Percentiles rank a stretch among this genome's conserved stretches.
These are phyloP conservation scores for Yamadazyma dushanensis DNA, from an alignment of 1,139 yeast genomes.

Conservation along the genomic window DNA sequence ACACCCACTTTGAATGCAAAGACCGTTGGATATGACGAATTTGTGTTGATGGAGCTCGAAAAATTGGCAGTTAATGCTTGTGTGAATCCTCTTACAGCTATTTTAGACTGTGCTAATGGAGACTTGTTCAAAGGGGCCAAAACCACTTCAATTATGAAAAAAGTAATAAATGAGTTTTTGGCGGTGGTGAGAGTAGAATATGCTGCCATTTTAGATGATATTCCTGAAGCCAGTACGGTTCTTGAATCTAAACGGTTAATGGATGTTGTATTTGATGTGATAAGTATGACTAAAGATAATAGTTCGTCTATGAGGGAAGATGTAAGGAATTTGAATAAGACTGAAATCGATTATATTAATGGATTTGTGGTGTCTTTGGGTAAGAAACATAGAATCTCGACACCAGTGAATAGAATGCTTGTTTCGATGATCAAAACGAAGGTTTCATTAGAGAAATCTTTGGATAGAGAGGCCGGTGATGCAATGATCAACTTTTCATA, in stretches of 20 bases:
- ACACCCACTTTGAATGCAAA: conserved; percentile 41
- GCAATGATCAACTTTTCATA: too few relatives aligned
- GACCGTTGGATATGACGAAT: conserved; percentile 51
- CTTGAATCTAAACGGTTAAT: conserved; percentile 47
- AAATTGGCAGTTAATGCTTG: conserved; percentile 76
- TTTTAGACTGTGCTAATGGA: conserved; percentile 73
- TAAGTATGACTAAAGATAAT: conserved; percentile 53
- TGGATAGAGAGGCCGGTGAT: conserved; percentile 23
- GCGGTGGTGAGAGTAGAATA: conserved; percentile 39
- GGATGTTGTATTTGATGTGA: conserved; percentile 46
- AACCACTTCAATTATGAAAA: conserved; percentile 30
- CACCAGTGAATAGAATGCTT: conserved; percentile 51
- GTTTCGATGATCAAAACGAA: conserved; percentile 49
- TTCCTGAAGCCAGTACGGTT: conserved; percentile 36
- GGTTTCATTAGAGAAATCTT: conserved; percentile 30
- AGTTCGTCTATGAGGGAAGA: conserved; percentile 91
- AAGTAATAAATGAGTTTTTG: conserved; percentile 49
- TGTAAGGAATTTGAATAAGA: conserved; percentile 53
- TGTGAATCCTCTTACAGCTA: conserved; percentile 71
- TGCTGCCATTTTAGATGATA: conserved; percentile 23
- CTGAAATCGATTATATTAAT: conserved; percentile 80
- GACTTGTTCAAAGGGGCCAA: conserved; percentile 47
- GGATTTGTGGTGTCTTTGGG: conserved; percentile 67
- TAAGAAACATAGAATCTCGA: conserved; percentile 31
- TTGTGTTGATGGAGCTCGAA: conserved; percentile 65